Percentiles rank a stretch among this genome's conserved stretches.
phyloP scores from a whole-genome alignment of 1,284 basidiomycete genomes.

The Microbotryum saponariae region DNA sequence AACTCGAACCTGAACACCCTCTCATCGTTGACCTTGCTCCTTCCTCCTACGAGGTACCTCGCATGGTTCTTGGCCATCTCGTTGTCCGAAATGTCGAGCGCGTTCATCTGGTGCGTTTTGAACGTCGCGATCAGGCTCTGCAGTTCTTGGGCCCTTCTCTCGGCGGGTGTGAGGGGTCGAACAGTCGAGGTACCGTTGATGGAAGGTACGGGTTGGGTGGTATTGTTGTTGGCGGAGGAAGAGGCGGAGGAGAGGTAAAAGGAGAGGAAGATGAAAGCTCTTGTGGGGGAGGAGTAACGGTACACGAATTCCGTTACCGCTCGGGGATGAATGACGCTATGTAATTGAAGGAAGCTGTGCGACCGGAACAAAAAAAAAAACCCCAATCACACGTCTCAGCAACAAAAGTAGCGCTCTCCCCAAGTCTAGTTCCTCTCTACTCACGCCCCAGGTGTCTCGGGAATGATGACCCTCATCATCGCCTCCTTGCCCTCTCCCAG shows the following conservation, averaged over 20 bases:
- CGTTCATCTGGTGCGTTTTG: slow-evolving; percentile 61
- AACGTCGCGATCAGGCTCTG: slow-evolving; percentile 57
- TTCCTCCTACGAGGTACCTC: slow-evolving; percentile 88
- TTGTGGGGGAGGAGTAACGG: slow-evolving; percentile 56
- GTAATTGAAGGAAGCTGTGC: slow-evolving; percentile 73
- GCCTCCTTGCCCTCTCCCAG: slow-evolving; percentile 92
- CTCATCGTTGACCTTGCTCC: slow-evolving; percentile 68
- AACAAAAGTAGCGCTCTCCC: no score
- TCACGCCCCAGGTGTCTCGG: slow-evolving; percentile 81
- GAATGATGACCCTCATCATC: slow-evolving; percentile 83
- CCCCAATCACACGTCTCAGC: not conserved
- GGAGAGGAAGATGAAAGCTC: slow-evolving; percentile 81
- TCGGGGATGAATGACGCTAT: slow-evolving; percentile 79
- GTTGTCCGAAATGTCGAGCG: slow-evolving; percentile 83
- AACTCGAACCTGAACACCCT: slow-evolving; percentile 94
- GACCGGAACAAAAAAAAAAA: slow-evolving; percentile 12
- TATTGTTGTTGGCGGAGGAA: slow-evolving; percentile 32
- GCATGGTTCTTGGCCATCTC: slow-evolving; percentile 93
- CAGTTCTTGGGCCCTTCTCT: slow-evolving; percentile 60
- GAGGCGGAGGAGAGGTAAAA: slow-evolving; percentile 64
- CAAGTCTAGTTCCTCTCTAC: slow-evolving; percentile 31
- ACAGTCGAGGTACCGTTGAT: slow-evolving; percentile 7
- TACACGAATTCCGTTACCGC: slow-evolving; percentile 97
- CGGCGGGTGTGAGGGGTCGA: slow-evolving; percentile 21
- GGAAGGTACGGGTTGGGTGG: not conserved